Evolutionary conservation across 768 basidiomycete genomes (phyloP), one percentile per base, ranked within the genome.

Genomic region (Rhodotorula diobovata): DNA sequence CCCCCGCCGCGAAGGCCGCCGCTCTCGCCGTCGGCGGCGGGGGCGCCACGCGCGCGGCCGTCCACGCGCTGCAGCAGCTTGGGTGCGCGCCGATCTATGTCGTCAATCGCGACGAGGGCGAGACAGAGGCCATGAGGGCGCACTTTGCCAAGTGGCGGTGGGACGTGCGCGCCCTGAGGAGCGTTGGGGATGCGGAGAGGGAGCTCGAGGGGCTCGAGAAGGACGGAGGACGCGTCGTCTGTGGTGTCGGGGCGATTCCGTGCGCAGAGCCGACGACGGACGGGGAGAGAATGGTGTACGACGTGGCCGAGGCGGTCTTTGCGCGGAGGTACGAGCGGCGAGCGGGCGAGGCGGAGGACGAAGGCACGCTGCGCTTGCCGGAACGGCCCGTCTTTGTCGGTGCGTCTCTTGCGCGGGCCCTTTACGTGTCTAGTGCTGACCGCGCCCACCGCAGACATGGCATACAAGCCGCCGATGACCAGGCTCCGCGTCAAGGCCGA

Each of bases 11-110:
- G 15, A 5, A n/a, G 2, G 61, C 61, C 25, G 61, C 48, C 0
- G 61, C 48, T 0, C n/a, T 62, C 35, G 61, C n/a, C 23, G 39
- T 51, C 46, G 61, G 61, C 61, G 48, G 61, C 32, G 61, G 61
- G 4, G 61, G 61, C 14, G 61, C 61, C 2, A 46, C 46, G 12
- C 61, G 61, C 21, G 61, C 61, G 6, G 34, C 46, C 9, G n/a
- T 62, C 48, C 34, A 51, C 48, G 46, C 61, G 14, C 35, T 62
- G 48, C 35, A 35, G 14, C 25, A 6, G 12, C 61, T 62, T 35
- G 28, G 28, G 34, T 30, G 15, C 48, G 21, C 23, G 14, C 46
- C 48, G 4, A 39, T 62, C 48, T 51, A 51, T 35, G 4, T 62
- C 48, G 30, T 51, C 12, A 62, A 62, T 37, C 61, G 61, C 16